Base-by-base conservation (phyloP, 2,329 filamentous ascomycete species). In the Diaporthe sp. region DNA sequence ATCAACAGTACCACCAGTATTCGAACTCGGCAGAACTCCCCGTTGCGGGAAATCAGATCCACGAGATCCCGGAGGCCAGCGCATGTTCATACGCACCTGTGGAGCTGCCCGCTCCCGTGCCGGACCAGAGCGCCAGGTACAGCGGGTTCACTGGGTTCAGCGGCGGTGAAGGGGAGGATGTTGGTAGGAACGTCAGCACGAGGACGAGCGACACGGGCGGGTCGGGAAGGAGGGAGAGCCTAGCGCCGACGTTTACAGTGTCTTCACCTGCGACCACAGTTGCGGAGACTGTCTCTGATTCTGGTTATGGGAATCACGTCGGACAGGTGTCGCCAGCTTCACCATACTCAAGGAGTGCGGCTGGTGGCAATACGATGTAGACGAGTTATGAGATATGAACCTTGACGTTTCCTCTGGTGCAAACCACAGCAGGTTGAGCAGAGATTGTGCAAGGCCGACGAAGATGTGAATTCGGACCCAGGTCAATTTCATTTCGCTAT, bases 311-410 rank as follows among this genome's bases (percentile, higher is more conserved):
- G 8, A 17, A 25, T 4, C 22, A 66, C 17, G 32, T 37, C 19
- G 61, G 61, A n/a, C 61, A 68, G 32, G 63, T 68, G n/a, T 68
- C 63, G 15, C 47, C 63, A 19, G 63, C 63, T 53, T 68, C 63
- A 7, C 63, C 63, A 19, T 68, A 68, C 32, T 47, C 63, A 39
- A 53, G 63, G 35, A 68, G 32, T 32, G 32, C 47, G 32, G 63
- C 63, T 53, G 63, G 63, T 68, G 63, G 63, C n/a, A 68, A 68
- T 13, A 53, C 63, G 15, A 27, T 53, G 13, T 68, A 68, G 32
- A 68, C 17, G 63, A 39, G 7, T 53, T 37, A 22, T 68, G 63
- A 27, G 13, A 27, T 27, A 17, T 9, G 13, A 37, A 37, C 10
- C 22, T 51, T 50, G 32, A 39, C 12, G 22, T 50, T 68, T 32